Percentiles rank a stretch among this genome's conserved stretches.
phyloP scores from a whole-genome alignment of 2,329 filamentous ascomycete species.

The Fusarium citri region DNA sequence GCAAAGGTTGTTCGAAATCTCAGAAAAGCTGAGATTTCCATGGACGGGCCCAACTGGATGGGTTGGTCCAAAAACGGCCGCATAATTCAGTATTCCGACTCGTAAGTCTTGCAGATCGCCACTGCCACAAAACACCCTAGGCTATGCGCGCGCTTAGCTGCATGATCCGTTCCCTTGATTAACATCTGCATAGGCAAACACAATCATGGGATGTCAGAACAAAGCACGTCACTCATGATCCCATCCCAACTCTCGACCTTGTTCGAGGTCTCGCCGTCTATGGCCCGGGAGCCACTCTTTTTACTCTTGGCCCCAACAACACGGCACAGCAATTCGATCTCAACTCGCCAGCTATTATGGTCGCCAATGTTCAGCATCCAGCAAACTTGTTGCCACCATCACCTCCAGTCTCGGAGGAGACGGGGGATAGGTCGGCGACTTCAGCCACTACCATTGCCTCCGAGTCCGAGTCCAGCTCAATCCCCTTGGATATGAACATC shows the following conservation, averaged over 20 bases:
- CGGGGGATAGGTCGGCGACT: constrained; percentile 63
- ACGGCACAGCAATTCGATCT: constrained; percentile 96
- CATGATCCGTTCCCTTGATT: constrained; percentile 48
- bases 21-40: constrained; percentile 79
- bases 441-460: constrained; percentile 61
- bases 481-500: constrained; percentile 68
- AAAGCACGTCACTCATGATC: constrained; percentile 93
- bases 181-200: constrained; percentile 74
- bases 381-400: constrained; percentile 83
- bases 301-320: constrained; percentile 88
- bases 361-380: constrained; percentile 88
- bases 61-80: constrained; percentile 98
- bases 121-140: constrained; percentile 42
- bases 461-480: constrained; percentile 66
- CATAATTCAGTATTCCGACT: constrained; percentile 91
- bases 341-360: constrained; percentile 82
- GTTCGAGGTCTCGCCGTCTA: constrained; percentile 87
- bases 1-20: constrained; percentile 91
- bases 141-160: constrained; percentile 62
- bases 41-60: constrained; percentile 90
- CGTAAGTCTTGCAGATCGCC: constrained; percentile 68
- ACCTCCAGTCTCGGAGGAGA: constrained; percentile 83
- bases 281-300: constrained; percentile 89
- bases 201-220: constrained; percentile 97
- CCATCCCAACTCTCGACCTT: constrained; percentile 85